Conservation (phyloP, 768 basidiomycete species). For the Suillus discolor region DNA sequence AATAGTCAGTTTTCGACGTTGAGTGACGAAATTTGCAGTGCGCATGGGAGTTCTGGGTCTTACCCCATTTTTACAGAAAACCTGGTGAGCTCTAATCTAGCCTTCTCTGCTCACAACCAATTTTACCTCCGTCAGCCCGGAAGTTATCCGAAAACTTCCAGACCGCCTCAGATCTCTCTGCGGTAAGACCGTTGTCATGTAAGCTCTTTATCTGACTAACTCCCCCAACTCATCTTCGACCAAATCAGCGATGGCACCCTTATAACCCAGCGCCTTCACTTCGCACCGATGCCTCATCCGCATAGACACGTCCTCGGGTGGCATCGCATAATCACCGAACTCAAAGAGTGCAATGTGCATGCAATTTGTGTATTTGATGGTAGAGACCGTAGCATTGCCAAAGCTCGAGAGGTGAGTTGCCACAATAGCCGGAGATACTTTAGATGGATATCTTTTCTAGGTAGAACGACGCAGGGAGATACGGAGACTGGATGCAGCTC, state of each 20-base stretch:
- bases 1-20: not conserved
- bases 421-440: not conserved
- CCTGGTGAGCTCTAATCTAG: conserved; percentile 44
- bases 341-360: conserved; percentile 55
- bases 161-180: conserved; percentile 59
- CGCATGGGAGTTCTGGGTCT: conserved; percentile 75
- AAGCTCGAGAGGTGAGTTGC: conserved; percentile 63
- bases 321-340: conserved; percentile 69
- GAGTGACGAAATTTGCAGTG: not conserved
- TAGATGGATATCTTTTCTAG: conserved; percentile 36
- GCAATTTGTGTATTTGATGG: conserved; percentile 85
- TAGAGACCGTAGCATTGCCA: conserved; percentile 63
- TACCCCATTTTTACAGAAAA: conserved; percentile 67
- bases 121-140: conserved; percentile 47
- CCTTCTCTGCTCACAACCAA: not conserved
- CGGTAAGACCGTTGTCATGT: conserved; percentile 80
- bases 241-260: conserved; percentile 77
- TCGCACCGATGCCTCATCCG: conserved; percentile 61
- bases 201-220: conserved; percentile 24
- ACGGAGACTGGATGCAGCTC: conserved; percentile 48
- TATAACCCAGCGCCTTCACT: conserved; percentile 82
- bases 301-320: conserved; percentile 78
- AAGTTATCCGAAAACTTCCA: conserved; percentile 65
- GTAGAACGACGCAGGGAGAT: conserved; percentile 54
- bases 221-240: conserved; percentile 12